A percentile compares a stretch with the other conserved stretches of the same genome.
Evolutionary conservation across 164 flowering plant genomes (phyloP).

Genomic region (Akebia trifoliata): DNA sequence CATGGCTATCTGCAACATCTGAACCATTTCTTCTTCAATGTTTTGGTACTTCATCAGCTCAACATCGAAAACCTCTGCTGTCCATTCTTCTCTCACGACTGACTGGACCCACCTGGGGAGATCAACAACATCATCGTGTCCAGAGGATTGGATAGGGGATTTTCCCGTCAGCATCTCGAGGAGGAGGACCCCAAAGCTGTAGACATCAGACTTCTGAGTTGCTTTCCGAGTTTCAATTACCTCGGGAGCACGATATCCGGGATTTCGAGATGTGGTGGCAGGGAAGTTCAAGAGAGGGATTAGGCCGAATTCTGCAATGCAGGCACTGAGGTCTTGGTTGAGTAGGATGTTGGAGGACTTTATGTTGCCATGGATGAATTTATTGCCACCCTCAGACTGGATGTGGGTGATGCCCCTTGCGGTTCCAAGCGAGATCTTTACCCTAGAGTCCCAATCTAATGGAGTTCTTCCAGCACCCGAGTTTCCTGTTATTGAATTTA

Average conservation of each 20-base stretch:
- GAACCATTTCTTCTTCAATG: slow-evolving; percentile 84
- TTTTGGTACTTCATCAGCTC: slow-evolving; percentile 66
- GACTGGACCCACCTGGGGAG: slow-evolving; percentile 95
- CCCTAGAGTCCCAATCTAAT: slow-evolving; percentile 67
- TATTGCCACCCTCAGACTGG: slow-evolving; percentile 55
- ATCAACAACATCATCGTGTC: slow-evolving; percentile 75
- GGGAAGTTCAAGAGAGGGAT: slow-evolving; percentile 65
- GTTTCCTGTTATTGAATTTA: slow-evolving; percentile 45
- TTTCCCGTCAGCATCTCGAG: slow-evolving; percentile 84
- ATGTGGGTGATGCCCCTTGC: slow-evolving; percentile 71
- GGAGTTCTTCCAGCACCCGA: slow-evolving; percentile 68
- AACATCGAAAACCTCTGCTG: slow-evolving; percentile 76
- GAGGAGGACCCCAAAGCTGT: slow-evolving; percentile 83
- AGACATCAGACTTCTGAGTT: slow-evolving; percentile 83
- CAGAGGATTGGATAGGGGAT: slow-evolving; percentile 64
- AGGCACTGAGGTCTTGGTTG: slow-evolving; percentile 48
- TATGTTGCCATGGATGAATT: slow-evolving; percentile 67
- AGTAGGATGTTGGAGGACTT: slow-evolving; percentile 82
- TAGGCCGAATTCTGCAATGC: slow-evolving; percentile 73
- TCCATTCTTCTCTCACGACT: slow-evolving; percentile 79
- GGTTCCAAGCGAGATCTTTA: slow-evolving; percentile 66
- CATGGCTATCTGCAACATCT: slow-evolving; percentile 75
- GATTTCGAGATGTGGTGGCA: slow-evolving; percentile 49
- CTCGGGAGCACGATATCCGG: slow-evolving; percentile 88
- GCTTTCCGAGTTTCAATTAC: slow-evolving; percentile 68